Evolutionary conservation across 2,329 filamentous ascomycete species (phyloP), one percentile per base, ranked within the genome.

Genomic region (Verticillium klebahnii): DNA sequence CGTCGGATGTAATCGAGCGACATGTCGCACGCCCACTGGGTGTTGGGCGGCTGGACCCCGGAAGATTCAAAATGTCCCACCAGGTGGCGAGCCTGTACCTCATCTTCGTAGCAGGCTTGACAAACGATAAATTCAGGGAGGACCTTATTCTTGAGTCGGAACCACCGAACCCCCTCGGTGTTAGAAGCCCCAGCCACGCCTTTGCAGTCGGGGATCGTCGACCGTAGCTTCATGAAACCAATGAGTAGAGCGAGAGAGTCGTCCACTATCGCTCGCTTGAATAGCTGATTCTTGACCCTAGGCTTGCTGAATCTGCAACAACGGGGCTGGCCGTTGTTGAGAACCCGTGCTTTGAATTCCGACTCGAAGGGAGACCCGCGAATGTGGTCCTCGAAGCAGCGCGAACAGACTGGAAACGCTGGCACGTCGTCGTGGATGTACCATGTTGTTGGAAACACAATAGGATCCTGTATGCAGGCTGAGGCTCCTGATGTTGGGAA

Each of bases 361-460:
- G 65, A 40, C 6, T 68, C 55, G 60, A 76, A 73, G 1, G 34
- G 60, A 0, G 73, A 73, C 5, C 68, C 59, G 61, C 69, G 69
- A n/a, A 79, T 73, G 32, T 74, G 60, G 59, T 77, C 71, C 7
- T 72, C 69, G 59, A 77, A 78, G 65, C 77, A 79, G 2, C 70
- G 65, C 2, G 74, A 71, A 62, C 77, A 80, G 57, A 78, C 68
- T 2, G 67, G 55, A 23, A 72, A 76, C 1, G 69, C 65, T 0
- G 75, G 72, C 0, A 70, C 72, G 1, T 64, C 60, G 0, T 70
- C 62, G 45, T 79, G 74, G 3, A 66, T 67, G 64, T 77, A 76
- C 77, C 77, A 80, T 14, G 74, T 70, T 6, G 75, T 71, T 0
- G 69, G 55, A 17, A 73, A 72, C 0, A 69, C 64, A 23, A 71